Conservation (phyloP, 345 rosid species). For the Litchi chinensis region DNA sequence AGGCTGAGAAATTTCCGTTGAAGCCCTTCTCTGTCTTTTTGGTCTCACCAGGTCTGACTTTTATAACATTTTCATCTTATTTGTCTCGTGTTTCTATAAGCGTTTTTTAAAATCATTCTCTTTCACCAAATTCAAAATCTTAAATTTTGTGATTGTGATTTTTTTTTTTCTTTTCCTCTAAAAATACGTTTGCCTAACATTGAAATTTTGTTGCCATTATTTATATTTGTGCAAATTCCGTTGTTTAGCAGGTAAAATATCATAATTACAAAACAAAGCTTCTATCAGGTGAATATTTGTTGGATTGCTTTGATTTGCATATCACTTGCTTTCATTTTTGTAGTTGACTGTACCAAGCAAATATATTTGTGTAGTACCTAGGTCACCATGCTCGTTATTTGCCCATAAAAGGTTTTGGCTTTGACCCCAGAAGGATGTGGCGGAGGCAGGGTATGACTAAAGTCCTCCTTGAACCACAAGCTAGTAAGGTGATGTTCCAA, state of each 20-base stretch:
- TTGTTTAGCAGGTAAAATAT: neutral
- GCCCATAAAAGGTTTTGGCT: too few relatives aligned
- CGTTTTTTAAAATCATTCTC: neutral
- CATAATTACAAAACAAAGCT: neutral
- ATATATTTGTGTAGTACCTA: too few relatives aligned
- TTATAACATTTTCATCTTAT: neutral
- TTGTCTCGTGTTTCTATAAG: neutral
- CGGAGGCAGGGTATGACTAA: too few relatives aligned
- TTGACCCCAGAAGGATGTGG: too few relatives aligned
- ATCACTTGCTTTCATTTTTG: neutral
- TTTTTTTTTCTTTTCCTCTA: neutral
- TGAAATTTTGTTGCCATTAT: neutral
- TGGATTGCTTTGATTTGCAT: neutral
- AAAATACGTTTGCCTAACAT: neutral
- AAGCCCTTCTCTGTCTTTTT: neutral
- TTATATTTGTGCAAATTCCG: neutral
- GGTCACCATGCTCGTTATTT: too few relatives aligned
- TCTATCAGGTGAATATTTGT: slow-evolving; percentile 3
- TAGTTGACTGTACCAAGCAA: neutral
- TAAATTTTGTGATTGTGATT: neutral
- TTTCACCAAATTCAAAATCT: neutral
- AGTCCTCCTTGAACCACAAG: too few relatives aligned
- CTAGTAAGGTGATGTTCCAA: too few relatives aligned
- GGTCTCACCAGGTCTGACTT: neutral
- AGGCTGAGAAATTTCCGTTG: neutral